A percentile compares a stretch with the other conserved stretches of the same genome.
These are phyloP conservation scores for Cystoisospora suis DNA, from an alignment of 169 alveolate genomes.

Conservation along the genomic window DNA sequence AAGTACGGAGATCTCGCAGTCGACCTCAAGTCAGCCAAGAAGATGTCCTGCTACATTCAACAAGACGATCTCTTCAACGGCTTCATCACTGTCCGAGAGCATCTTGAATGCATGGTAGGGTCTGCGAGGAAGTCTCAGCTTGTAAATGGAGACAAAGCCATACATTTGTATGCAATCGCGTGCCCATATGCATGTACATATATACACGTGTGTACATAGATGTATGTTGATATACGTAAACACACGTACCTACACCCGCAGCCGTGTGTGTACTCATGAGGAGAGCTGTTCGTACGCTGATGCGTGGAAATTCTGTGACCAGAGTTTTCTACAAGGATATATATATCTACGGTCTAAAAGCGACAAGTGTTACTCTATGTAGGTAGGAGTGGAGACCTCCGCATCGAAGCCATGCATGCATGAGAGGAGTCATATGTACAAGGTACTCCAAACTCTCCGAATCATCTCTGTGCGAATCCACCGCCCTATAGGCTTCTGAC, in stretches of 20 bases:
- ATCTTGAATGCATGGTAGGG: constrained; percentile 63
- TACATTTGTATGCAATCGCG: background rate
- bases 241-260: background rate
- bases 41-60: constrained; percentile 81
- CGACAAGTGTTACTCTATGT: too few relatives aligned
- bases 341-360: background rate
- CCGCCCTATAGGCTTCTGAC: too few relatives aligned
- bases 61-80: constrained; percentile 85
- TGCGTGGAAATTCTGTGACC: background rate
- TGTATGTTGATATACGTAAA: background rate
- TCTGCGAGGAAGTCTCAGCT: background rate
- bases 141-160: background rate
- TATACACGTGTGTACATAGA: background rate
- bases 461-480: too few relatives aligned
- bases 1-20: constrained; percentile 65
- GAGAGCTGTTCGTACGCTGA: background rate
- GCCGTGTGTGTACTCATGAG: background rate
- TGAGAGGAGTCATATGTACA: too few relatives aligned
- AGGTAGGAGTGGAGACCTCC: too few relatives aligned
- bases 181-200: background rate
- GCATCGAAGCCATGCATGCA: too few relatives aligned
- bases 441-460: too few relatives aligned
- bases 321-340: background rate
- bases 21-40: constrained; percentile 68
- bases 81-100: constrained; percentile 81